Conservation (phyloP, 306 rosid species). For the Dalbergia cochinchinensis region DNA sequence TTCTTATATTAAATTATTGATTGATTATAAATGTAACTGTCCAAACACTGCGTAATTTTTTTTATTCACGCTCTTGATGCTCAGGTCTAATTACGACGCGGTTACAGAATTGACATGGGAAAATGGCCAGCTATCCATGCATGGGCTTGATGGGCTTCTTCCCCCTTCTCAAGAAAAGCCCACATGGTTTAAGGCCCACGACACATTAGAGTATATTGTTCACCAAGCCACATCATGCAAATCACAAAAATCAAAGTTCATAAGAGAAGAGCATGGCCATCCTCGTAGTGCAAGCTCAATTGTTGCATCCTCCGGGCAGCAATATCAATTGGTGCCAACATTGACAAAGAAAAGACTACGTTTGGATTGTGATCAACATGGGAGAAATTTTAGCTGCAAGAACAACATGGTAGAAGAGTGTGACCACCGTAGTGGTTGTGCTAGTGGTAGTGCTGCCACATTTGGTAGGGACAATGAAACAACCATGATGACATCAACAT, state of each 20-base stretch:
- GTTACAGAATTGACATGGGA: slow-evolving; percentile 66
- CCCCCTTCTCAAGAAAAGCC: slow-evolving; percentile 51
- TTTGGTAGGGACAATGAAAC: slow-evolving; percentile 54
- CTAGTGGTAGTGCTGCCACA: slow-evolving; percentile 39
- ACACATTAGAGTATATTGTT: slow-evolving; percentile 72
- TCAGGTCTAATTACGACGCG: slow-evolving; percentile 57
- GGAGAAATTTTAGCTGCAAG: slow-evolving; percentile 35
- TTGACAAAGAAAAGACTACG: slow-evolving; percentile 45
- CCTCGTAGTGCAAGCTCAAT: slow-evolving; percentile 35
- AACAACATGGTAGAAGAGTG: slow-evolving; percentile 45
- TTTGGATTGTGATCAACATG: slow-evolving; percentile 40
- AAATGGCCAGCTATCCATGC: slow-evolving; percentile 61
- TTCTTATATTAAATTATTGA: no score
- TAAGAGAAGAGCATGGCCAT: slow-evolving; percentile 1
- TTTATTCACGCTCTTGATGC: slow-evolving; percentile 8
- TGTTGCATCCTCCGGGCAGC: slow-evolving; percentile 43
- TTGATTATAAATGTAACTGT: slow-evolving; percentile 12
- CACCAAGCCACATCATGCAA: slow-evolving; percentile 59
- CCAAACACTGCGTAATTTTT: background rate
- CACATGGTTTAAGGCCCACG: slow-evolving; percentile 57
- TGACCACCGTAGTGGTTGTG: slow-evolving; percentile 45
- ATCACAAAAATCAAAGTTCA: slow-evolving; percentile 39
- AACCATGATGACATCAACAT: slow-evolving; percentile 58
- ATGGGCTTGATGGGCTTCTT: slow-evolving; percentile 61
- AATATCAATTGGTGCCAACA: background rate